Conservation (phyloP, 805 yeast species). For the Debaryomyces prosopidis region DNA sequence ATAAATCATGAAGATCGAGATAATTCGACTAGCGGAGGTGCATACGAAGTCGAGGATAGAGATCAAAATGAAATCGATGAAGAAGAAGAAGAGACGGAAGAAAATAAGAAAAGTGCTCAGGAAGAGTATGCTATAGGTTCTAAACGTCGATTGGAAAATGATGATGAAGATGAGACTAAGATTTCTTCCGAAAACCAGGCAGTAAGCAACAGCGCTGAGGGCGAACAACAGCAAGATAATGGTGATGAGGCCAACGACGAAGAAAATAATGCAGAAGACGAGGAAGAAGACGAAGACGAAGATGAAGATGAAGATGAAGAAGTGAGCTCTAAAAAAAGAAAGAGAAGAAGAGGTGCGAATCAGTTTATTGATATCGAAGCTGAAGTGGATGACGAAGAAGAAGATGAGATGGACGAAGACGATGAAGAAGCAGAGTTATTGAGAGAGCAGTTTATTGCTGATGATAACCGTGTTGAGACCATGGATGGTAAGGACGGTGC, state of each 20-base stretch:
- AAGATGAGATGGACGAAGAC: constrained; percentile 82
- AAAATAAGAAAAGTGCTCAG: constrained; percentile 4
- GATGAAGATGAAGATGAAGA: constrained; percentile 55
- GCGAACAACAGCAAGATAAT: constrained; percentile 3
- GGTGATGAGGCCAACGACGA: constrained; percentile 19
- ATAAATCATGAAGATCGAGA: constrained; percentile 7
- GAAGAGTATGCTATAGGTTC: constrained; percentile 3
- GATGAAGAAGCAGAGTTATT: constrained; percentile 89
- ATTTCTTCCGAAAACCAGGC: constrained; percentile 3
- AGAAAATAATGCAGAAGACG: constrained; percentile 46
- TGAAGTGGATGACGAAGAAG: constrained; percentile 97
- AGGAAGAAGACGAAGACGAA: constrained; percentile 48
- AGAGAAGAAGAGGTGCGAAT: constrained; percentile 57
- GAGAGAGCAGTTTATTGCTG: constrained; percentile 79
- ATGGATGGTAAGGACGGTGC: constrained; percentile 50
- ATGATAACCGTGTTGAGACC: constrained; percentile 61
- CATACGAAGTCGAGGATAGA: constrained; percentile 15
- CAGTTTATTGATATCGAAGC: constrained; percentile 96
- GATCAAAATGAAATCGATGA: constrained; percentile 17
- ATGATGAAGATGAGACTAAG: constrained; percentile 1
- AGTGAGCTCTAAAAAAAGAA: constrained; percentile 46
- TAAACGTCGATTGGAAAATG: constrained; percentile 10
- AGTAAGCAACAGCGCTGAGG: neutral
- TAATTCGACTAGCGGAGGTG: constrained; percentile 3
- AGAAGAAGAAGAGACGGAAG: constrained; percentile 13